phyloP scores from a whole-genome alignment of 345 rosid genomes.

The Clausena lansium region DNA sequence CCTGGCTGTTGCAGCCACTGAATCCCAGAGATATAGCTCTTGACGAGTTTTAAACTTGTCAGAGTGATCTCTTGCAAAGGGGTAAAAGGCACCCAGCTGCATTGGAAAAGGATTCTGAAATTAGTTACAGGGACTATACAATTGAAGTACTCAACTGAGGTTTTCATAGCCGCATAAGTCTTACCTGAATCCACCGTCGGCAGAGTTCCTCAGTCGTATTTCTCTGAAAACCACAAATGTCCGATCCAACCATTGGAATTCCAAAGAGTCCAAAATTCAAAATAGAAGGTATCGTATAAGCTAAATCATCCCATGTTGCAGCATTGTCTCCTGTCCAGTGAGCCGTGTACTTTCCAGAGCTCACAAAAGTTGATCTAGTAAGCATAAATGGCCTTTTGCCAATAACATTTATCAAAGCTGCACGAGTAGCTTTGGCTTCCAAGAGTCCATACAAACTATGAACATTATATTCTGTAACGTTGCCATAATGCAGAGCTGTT shows the following conservation, averaged over 20 bases:
- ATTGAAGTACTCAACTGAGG: not conserved
- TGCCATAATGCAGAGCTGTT: not conserved
- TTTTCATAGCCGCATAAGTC: not conserved
- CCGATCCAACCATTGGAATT: not conserved
- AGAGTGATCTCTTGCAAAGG: constrained; percentile 1
- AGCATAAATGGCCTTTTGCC: constrained; percentile 3
- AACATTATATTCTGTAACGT: not conserved
- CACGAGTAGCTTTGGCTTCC: not conserved
- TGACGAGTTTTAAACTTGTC: not conserved
- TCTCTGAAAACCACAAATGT: not conserved
- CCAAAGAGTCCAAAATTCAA: constrained; percentile 5
- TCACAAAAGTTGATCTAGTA: not conserved
- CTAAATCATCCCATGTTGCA: constrained; percentile 5
- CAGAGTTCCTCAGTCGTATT: not conserved
- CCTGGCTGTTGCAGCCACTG: not conserved
- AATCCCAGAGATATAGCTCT: constrained; percentile 8
- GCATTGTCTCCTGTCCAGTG: constrained; percentile 10
- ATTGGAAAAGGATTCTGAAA: not conserved
- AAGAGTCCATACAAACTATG: not conserved
- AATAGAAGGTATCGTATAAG: not conserved
- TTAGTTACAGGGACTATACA: not conserved
- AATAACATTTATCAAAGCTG: not conserved
- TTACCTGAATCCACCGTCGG: not conserved
- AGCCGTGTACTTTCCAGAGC: constrained; percentile 2
- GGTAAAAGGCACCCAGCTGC: constrained; percentile 4